phyloP scores from a whole-genome alignment of 768 basidiomycete species.

The Leccinum pellstonianum region DNA sequence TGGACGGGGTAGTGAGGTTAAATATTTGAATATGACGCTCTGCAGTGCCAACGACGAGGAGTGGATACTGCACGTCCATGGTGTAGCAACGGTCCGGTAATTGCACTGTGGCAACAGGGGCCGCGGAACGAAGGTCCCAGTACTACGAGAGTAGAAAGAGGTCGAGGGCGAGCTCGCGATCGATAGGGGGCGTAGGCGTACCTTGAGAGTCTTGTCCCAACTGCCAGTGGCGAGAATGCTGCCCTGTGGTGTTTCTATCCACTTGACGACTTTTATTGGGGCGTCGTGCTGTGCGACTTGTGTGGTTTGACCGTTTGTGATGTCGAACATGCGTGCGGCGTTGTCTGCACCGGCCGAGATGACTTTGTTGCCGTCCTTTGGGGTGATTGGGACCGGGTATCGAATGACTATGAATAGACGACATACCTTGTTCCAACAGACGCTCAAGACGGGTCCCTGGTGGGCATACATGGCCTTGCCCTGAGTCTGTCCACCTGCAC shows the following conservation, averaged over 20 bases:
- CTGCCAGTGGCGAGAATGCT: slow-evolving; percentile 89
- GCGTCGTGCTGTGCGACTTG: slow-evolving; percentile 93
- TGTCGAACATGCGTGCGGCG: slow-evolving; percentile 90
- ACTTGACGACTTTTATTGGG: slow-evolving; percentile 78
- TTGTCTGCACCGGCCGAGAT: slow-evolving; percentile 96
- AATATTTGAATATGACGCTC: slow-evolving; percentile 90
- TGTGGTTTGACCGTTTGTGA: slow-evolving; percentile 72
- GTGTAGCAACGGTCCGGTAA: slow-evolving; percentile 92
- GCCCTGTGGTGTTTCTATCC: slow-evolving; percentile 72
- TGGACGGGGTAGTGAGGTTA: slow-evolving; percentile 80
- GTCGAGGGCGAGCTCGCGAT: neutral
- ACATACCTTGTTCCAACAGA: slow-evolving; percentile 87
- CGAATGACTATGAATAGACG: neutral
- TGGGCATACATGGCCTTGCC: slow-evolving; percentile 91
- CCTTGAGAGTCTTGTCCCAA: slow-evolving; percentile 98
- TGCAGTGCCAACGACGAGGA: slow-evolving; percentile 91
- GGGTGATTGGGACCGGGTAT: slow-evolving; percentile 5
- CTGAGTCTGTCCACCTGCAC: slow-evolving; percentile 72
- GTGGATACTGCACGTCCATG: slow-evolving; percentile 75
- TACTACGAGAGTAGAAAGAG: slow-evolving; percentile 54
- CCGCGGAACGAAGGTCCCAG: slow-evolving; percentile 84
- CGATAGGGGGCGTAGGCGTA: slow-evolving; percentile 30
- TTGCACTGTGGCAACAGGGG: slow-evolving; percentile 72
- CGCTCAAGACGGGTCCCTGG: slow-evolving; percentile 83
- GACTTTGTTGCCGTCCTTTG: slow-evolving; percentile 83